Evolutionary conservation across 129 eudicot genomes (phyloP).

Genomic region (Flaveria sonorensis): DNA sequence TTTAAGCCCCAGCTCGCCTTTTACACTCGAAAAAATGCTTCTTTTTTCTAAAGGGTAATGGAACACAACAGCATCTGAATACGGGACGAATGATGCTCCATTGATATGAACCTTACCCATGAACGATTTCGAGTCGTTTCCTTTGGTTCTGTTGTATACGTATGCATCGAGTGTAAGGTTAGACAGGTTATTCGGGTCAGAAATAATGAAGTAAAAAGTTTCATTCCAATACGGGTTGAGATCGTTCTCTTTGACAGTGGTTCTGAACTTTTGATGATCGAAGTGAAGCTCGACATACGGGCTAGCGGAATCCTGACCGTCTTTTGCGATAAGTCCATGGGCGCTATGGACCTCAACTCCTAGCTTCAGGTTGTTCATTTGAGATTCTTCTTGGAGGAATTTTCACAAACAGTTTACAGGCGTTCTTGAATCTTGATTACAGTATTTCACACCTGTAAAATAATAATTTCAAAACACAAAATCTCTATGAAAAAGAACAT

Average conservation of each 20-base stretch:
- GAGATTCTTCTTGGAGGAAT: neutral
- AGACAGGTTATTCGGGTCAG: slow-evolving; percentile 57
- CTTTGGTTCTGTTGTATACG: slow-evolving; percentile 47
- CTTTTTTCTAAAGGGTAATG: slow-evolving; percentile 81
- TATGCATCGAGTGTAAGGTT: slow-evolving; percentile 69
- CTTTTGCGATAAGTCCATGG: slow-evolving; percentile 75
- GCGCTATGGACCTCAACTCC: slow-evolving; percentile 92
- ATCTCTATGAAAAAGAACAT: neutral
- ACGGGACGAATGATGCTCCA: slow-evolving; percentile 76
- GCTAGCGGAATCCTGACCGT: slow-evolving; percentile 75
- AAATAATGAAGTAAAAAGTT: slow-evolving; percentile 69
- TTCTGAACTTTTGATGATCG: slow-evolving; percentile 66
- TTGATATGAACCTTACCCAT: slow-evolving; percentile 70
- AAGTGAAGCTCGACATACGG: slow-evolving; percentile 78
- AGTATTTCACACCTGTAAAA: slow-evolving; percentile 19
- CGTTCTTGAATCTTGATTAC: neutral
- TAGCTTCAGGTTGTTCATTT: slow-evolving; percentile 78
- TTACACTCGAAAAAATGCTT: slow-evolving; percentile 61
- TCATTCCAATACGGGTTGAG: slow-evolving; percentile 88
- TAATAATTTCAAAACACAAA: slow-evolving; percentile 1
- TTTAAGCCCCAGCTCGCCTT: slow-evolving; percentile 80
- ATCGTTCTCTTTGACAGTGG: slow-evolving; percentile 79
- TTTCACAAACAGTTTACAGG: slow-evolving; percentile 19
- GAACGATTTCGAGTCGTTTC: slow-evolving; percentile 50
- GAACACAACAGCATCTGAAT: slow-evolving; percentile 71